These are phyloP conservation scores for Houttuynia cordata DNA, from an alignment of 164 flowering plant genomes.

Conservation along the genomic window DNA sequence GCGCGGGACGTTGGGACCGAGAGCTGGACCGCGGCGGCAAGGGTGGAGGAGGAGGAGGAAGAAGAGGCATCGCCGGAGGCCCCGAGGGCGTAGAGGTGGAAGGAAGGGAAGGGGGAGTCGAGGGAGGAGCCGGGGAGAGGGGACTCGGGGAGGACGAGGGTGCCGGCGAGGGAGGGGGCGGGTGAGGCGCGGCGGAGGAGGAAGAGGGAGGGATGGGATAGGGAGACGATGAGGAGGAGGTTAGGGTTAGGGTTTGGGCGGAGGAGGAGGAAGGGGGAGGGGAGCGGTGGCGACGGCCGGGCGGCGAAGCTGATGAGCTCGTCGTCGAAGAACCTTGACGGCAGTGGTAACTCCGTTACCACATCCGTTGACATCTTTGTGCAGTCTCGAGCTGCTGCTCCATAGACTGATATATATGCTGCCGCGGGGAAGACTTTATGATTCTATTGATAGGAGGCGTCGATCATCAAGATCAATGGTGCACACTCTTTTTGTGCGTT, in stretches of 20 bases:
- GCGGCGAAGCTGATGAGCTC: constrained; percentile 13
- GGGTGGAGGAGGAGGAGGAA: constrained; percentile 1
- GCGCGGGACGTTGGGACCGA: constrained; percentile 7
- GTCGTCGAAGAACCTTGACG: constrained; percentile 12
- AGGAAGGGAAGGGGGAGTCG: constrained; percentile 8
- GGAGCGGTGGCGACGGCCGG: constrained; percentile 9
- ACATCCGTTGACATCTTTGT: constrained; percentile 4
- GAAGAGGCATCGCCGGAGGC: background rate
- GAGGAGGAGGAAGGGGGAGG: constrained; percentile 4
- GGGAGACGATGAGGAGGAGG: constrained; percentile 6
- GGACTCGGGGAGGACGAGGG: constrained; percentile 11
- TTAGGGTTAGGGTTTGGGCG: background rate
- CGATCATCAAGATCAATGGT: too few species aligned
- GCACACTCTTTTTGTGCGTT: too few species aligned
- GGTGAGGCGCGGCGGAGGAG: constrained; percentile 6
- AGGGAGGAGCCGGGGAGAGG: constrained; percentile 4
- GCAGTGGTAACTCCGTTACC: constrained; percentile 10
- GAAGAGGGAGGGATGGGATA: constrained; percentile 5
- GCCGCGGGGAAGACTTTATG: too few species aligned
- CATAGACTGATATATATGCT: too few species aligned
- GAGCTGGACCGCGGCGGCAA: constrained; percentile 5
- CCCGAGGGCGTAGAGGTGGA: constrained; percentile 6
- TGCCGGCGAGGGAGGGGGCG: constrained; percentile 6
- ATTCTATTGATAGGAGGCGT: too few species aligned
- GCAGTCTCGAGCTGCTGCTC: too few species aligned